Base-by-base conservation (phyloP, 306 rosid species). In the Crataegus laevigata region DNA sequence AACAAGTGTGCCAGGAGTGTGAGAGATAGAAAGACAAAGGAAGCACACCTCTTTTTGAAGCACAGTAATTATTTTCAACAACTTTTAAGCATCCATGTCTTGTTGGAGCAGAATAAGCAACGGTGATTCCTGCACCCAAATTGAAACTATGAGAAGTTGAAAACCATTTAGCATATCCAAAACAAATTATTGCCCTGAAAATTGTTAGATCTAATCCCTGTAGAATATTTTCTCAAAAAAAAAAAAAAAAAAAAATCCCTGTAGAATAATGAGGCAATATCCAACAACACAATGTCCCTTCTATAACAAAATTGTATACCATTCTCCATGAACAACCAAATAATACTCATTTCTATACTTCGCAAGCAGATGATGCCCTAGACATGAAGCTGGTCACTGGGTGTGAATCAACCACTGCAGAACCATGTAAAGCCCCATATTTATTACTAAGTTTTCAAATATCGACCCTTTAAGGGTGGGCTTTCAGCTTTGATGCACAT, bases 21-120 rank as follows among this genome's bases (percentile, higher is more conserved):
- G 12, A 17, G 54, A 15, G 54, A 47, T 42, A 24, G 34, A 64
- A 55, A 62, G 74, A 86, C 40, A 36, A 50, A 5, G 78, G 68
- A 14, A 72, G 9, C 65, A 34, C 82, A 94, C 99, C 98, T 80
- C 99, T 80, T 85, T 85, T 92, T 51, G 99, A 94, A 57, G 99
- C 93, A 88, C 97, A 94, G 50, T 85, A 94, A 71, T 85, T 89
- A 85, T 94, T 94, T 83, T 94, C 97, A 78, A 94, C 99, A 43
- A 92, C 96, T 78, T 80, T 92, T 87, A 94, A 84, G 91, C 96
- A 92, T 45, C 91, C 89, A 66, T 92, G 96, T 85, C 99, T 90
- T 30, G 81, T 68, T 62, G 96, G 99, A 76, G 96, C 96, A 85
- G 92, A 83, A 85, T 77, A 92, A 68, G 98, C 93, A 45, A 94